Evolutionary conservation across 1,139 yeast genomes (phyloP).

Genomic region (Candida neerlandica): DNA sequence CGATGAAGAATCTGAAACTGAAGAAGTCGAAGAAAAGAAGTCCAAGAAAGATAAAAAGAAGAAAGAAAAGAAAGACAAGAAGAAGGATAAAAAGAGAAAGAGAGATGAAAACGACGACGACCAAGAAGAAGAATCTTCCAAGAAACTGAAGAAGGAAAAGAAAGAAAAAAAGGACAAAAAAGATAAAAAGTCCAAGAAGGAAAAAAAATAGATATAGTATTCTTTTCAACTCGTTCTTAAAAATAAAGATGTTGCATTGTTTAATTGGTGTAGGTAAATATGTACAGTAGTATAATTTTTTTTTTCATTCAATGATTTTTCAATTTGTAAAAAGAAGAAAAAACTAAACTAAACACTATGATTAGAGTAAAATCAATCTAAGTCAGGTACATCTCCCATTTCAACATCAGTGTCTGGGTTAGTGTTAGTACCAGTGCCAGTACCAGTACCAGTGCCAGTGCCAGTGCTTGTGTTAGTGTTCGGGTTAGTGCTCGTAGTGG

Average conservation of each 20-base stretch:
- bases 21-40: conserved; percentile 37
- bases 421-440: not conserved
- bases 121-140: conserved; percentile 30
- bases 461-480: not conserved
- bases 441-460: conserved; percentile 6
- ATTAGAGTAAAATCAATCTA: conserved; percentile 5
- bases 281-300: conserved; percentile 2
- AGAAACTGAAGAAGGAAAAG: conserved; percentile 51
- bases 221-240: not conserved
- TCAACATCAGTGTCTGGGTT: conserved; percentile 11
- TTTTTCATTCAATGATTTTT: not conserved
- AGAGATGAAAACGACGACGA: conserved; percentile 31
- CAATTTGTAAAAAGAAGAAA: not conserved
- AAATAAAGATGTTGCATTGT: conserved; percentile 2
- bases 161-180: conserved; percentile 47
- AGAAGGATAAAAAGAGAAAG: conserved; percentile 51
- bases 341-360: not conserved
- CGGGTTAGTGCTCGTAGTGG: not conserved
- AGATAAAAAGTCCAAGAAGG: conserved; percentile 38
- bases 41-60: conserved; percentile 30
- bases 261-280: conserved; percentile 2
- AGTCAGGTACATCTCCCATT: conserved; percentile 15
- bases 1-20: conserved; percentile 49
- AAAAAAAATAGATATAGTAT: conserved; percentile 39
- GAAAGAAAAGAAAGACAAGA: conserved; percentile 42